phyloP scores from a whole-genome alignment of 2,329 filamentous ascomycete species.

The Polytolypa hystricis region DNA sequence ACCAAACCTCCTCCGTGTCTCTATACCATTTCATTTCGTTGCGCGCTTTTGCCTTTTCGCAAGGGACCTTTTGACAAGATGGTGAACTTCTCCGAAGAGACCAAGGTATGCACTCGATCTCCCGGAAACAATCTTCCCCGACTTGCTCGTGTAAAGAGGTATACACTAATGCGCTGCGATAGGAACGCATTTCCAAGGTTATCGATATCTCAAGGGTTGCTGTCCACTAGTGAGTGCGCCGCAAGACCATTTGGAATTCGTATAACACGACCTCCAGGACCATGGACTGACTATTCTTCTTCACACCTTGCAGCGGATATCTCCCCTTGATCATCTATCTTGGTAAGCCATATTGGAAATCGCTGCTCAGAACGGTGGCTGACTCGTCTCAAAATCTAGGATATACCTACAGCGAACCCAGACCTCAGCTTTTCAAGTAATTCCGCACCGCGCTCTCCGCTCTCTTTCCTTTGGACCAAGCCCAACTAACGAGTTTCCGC shows the following conservation, averaged over 20 bases:
- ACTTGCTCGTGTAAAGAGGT: background rate
- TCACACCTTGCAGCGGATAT: conserved; percentile 58
- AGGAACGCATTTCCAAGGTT: conserved; percentile 97
- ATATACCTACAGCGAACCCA: conserved; percentile 87
- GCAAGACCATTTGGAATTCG: too few relatives aligned
- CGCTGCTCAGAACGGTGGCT: background rate
- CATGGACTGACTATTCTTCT: conserved; percentile 11
- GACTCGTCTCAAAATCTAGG: conserved; percentile 43
- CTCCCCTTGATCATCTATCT: conserved; percentile 94
- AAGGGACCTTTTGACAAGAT: too few relatives aligned
- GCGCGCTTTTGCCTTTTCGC: too few relatives aligned
- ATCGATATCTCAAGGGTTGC: conserved; percentile 89
- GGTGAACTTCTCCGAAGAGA: conserved; percentile 80
- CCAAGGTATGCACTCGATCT: conserved; percentile 55
- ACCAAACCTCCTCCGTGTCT: too few relatives aligned
- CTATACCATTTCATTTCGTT: too few relatives aligned
- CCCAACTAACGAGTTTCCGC: background rate
- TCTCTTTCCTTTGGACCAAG: background rate
- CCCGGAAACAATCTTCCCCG: too few relatives aligned
- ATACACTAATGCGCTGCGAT: conserved; percentile 5
- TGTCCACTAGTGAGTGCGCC: conserved; percentile 73
- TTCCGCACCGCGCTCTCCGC: conserved; percentile 11
- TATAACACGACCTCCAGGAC: background rate
- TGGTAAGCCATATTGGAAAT: conserved; percentile 45
- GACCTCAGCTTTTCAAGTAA: conserved; percentile 69